phyloP scores from a whole-genome alignment of 345 rosid genomes.

The Gossypioides kirkii region DNA sequence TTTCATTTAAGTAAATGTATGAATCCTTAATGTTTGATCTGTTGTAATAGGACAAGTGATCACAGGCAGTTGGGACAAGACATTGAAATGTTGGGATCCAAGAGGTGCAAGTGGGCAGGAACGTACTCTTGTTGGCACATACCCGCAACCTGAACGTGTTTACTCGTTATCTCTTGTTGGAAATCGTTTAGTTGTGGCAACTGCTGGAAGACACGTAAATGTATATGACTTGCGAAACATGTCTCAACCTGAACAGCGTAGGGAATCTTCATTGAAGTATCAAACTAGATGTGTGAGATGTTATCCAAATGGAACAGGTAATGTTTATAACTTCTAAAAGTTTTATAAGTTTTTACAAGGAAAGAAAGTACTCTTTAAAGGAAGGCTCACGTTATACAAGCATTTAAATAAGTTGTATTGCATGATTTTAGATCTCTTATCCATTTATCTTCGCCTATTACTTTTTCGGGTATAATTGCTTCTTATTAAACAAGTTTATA shows the following conservation, averaged over 20 bases:
- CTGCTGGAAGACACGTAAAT: constrained; percentile 94
- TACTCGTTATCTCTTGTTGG: constrained; percentile 91
- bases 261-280: constrained; percentile 91
- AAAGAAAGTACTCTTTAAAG: neutral
- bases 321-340: neutral
- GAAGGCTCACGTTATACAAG: neutral
- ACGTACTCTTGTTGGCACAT: constrained; percentile 76
- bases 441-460: neutral
- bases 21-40: neutral
- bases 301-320: constrained; percentile 96
- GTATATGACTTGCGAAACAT: constrained; percentile 86
- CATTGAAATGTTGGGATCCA: constrained; percentile 95
- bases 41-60: constrained; percentile 76
- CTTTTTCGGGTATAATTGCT: neutral
- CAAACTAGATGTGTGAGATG: constrained; percentile 94
- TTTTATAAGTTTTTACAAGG: neutral
- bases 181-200: constrained; percentile 86
- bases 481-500: constrained; percentile 21
- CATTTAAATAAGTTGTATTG: neutral
- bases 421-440: neutral
- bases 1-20: neutral
- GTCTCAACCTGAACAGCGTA: constrained; percentile 95
- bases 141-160: constrained; percentile 90
- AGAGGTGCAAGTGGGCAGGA: constrained; percentile 93
- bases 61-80: constrained; percentile 95